A percentile compares a stretch with the other conserved stretches of the same genome.
phyloP scores from a whole-genome alignment of 1,284 basidiomycete species.

The Leccinum griseonigrum region DNA sequence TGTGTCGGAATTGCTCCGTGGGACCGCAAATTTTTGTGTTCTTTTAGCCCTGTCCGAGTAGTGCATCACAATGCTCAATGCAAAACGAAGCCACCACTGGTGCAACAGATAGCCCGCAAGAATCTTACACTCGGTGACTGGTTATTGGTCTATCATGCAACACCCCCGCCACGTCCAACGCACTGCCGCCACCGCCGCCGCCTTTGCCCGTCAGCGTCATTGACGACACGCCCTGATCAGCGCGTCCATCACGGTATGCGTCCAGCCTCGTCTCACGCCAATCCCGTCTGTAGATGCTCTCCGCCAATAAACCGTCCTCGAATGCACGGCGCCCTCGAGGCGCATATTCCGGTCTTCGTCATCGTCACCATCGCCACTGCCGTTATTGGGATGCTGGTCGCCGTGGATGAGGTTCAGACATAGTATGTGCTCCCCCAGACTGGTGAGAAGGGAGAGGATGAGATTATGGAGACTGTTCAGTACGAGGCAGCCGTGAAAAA shows the following conservation, averaged over 20 bases:
- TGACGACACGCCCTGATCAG: not conserved
- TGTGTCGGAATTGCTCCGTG: not conserved
- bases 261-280: slow-evolving; percentile 65
- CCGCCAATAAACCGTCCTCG: slow-evolving; percentile 59
- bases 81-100: not conserved
- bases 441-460: not conserved
- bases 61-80: not conserved
- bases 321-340: slow-evolving; percentile 49
- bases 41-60: not conserved
- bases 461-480: not conserved
- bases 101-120: too few relatives aligned
- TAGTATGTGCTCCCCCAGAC: too few relatives aligned
- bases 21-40: not conserved
- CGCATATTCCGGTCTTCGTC: slow-evolving; percentile 14
- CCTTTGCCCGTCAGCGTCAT: slow-evolving; percentile 13
- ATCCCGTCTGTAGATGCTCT: slow-evolving; percentile 68
- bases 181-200: not conserved
- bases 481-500: not conserved
- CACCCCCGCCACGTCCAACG: slow-evolving; percentile 29
- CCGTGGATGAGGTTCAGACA: too few relatives aligned
- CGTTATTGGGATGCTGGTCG: too few relatives aligned
- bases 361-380: not conserved
- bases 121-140: too few relatives aligned
- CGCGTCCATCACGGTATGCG: slow-evolving; percentile 19
- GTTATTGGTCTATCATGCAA: slow-evolving; percentile 1